Evolutionary conservation across 169 alveolate genomes (phyloP).

Genomic region (Plasmodium chabaudi): DNA sequence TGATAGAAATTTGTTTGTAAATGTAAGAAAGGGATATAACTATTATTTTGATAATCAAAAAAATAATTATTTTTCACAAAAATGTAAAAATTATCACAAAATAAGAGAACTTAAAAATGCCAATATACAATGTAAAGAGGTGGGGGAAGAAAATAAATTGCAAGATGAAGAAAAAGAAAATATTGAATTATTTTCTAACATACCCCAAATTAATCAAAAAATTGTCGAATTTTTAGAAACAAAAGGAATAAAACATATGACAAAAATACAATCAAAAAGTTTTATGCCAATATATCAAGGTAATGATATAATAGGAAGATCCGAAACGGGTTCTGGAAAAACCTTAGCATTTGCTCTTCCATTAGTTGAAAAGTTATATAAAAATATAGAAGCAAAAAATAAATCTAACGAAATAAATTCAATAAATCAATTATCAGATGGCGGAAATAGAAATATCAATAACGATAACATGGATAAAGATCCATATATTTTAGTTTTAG

Average conservation of each 20-base stretch:
- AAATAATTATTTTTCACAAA: constrained; percentile 32
- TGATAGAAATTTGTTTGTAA: constrained; percentile 22
- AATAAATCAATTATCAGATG: neutral
- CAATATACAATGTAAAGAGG: neutral
- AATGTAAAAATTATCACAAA: constrained; percentile 7
- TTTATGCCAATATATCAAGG: constrained; percentile 87
- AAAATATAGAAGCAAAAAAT: constrained; percentile 6
- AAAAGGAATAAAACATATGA: constrained; percentile 66
- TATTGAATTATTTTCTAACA: constrained; percentile 4
- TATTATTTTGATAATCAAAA: neutral
- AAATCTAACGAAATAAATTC: neutral
- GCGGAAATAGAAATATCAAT: neutral
- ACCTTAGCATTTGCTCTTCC: constrained; percentile 93
- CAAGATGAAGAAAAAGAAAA: neutral
- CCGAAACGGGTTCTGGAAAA: constrained; percentile 94
- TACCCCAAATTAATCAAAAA: constrained; percentile 30
- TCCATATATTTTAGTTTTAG: constrained; percentile 86
- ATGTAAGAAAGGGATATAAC: neutral
- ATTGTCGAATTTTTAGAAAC: constrained; percentile 33
- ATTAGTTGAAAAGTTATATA: constrained; percentile 77
- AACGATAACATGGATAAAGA: constrained; percentile 77
- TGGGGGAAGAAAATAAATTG: constrained; percentile 1
- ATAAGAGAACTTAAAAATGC: neutral
- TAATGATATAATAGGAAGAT: constrained; percentile 94
- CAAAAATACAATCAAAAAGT: constrained; percentile 58